Evolutionary conservation across 1,284 basidiomycete genomes (phyloP).

Genomic region (Afroboletus lepidellus): DNA sequence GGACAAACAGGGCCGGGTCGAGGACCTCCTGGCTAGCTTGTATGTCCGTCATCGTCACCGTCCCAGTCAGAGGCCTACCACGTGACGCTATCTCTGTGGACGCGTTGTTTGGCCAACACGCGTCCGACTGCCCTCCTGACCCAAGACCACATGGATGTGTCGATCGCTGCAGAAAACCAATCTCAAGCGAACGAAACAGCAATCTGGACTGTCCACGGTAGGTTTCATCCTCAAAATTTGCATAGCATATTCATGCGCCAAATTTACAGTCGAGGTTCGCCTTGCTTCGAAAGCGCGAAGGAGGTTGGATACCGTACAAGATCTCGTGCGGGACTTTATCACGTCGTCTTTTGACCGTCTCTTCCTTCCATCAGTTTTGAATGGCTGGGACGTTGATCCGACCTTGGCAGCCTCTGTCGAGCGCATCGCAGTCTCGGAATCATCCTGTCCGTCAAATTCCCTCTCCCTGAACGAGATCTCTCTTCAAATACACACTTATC

Average conservation of each 20-base stretch:
- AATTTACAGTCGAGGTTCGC: conserved; percentile 76
- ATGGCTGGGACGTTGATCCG: conserved; percentile 72
- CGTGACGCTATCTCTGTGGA: conserved; percentile 31
- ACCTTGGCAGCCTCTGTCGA: conserved; percentile 77
- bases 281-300: conserved; percentile 63
- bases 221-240: conserved; percentile 14
- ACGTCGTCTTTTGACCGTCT: conserved; percentile 58
- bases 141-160: conserved; percentile 19
- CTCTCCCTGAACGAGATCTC: conserved; percentile 57
- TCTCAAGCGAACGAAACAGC: conserved; percentile 8
- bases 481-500: conserved; percentile 86
- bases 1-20: conserved; percentile 58
- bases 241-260: not conserved
- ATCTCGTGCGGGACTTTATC: conserved; percentile 61
- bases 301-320: conserved; percentile 70
- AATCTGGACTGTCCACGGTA: conserved; percentile 62
- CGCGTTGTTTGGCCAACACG: conserved; percentile 42
- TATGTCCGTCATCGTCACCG: conserved; percentile 15
- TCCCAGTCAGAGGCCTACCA: not conserved
- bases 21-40: conserved; percentile 12
- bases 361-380: conserved; percentile 62
- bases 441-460: conserved; percentile 51
- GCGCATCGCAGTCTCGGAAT: conserved; percentile 74
- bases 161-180: conserved; percentile 4
- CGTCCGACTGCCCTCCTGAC: conserved; percentile 11